These are phyloP conservation scores for Alliaria petiolata DNA, from an alignment of 345 rosid genomes.

Conservation along the genomic window DNA sequence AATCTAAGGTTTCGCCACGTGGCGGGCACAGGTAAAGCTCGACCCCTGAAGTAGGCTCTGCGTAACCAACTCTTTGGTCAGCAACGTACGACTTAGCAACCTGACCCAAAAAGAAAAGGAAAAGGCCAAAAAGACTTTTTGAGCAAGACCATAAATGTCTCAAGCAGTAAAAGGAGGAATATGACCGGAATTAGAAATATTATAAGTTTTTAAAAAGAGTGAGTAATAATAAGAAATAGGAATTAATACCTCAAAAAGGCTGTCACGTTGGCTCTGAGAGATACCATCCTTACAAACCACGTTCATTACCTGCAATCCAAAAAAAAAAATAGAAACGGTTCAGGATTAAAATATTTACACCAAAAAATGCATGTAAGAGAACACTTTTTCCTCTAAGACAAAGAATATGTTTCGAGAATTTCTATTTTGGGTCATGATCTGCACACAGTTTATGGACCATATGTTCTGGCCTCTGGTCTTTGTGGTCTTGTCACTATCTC, in stretches of 20 bases:
- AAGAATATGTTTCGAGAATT: neutral
- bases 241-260: conserved; percentile 56
- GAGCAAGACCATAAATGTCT: neutral
- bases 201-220: neutral
- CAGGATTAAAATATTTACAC: neutral
- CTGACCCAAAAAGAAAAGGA: conserved; percentile 33
- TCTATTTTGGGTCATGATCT: conserved; percentile 18
- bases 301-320: conserved; percentile 64
- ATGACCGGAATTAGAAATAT: neutral
- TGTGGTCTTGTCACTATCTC: conserved; percentile 6
- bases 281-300: conserved; percentile 62
- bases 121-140: conserved; percentile 5
- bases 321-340: neutral
- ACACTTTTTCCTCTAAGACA: neutral
- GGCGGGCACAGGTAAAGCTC: conserved; percentile 89
- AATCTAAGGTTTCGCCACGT: conserved; percentile 46
- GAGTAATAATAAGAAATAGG: neutral
- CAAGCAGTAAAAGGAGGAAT: neutral
- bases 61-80: conserved; percentile 86
- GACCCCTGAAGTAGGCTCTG: conserved; percentile 73
- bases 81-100: conserved; percentile 60
- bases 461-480: no score
- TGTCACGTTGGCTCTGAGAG: conserved; percentile 48
- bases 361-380: neutral
- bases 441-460: no score